These are phyloP conservation scores for Colletotrichum filicis DNA, from an alignment of 2,329 filamentous ascomycete species.

Conservation along the genomic window DNA sequence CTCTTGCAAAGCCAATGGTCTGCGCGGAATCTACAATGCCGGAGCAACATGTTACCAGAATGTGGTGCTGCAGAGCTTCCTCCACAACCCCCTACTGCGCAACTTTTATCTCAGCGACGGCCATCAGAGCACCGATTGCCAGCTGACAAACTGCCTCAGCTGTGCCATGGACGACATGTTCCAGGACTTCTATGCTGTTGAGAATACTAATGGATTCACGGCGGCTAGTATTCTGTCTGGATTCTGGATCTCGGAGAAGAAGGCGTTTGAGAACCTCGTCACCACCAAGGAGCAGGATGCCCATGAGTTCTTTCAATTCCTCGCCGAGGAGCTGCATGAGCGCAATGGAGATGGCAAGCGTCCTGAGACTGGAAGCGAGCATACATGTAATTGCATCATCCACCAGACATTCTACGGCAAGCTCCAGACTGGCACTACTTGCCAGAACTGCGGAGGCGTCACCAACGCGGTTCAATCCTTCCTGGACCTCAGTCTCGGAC, in stretches of 20 bases:
- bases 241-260: conserved; percentile 87
- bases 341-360: conserved; percentile 79
- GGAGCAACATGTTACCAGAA: conserved; percentile 99
- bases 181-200: conserved; percentile 75
- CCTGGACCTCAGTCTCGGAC: conserved; percentile 87
- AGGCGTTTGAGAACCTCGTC: conserved; percentile 78
- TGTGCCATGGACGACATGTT: conserved; percentile 81
- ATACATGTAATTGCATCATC: conserved; percentile 87
- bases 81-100: conserved; percentile 91
- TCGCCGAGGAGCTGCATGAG: conserved; percentile 90
- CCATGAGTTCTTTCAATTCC: conserved; percentile 96
- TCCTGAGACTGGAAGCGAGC: conserved; percentile 67
- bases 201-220: conserved; percentile 89
- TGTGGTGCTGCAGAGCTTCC: conserved; percentile 90
- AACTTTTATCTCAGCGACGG: conserved; percentile 94
- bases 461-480: conserved; percentile 89
- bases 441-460: conserved; percentile 84
- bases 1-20: conserved; percentile 86
- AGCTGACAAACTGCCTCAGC: conserved; percentile 70
- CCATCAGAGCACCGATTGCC: conserved; percentile 82
- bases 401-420: conserved; percentile 96
- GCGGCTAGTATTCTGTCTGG: conserved; percentile 89
- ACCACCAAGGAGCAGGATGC: conserved; percentile 97
- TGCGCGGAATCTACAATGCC: conserved; percentile 95
- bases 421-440: conserved; percentile 89